Percentiles rank a stretch among this genome's conserved stretches.
Evolutionary conservation across 768 basidiomycete genomes (phyloP).

Genomic region (Amyloporia xantha): DNA sequence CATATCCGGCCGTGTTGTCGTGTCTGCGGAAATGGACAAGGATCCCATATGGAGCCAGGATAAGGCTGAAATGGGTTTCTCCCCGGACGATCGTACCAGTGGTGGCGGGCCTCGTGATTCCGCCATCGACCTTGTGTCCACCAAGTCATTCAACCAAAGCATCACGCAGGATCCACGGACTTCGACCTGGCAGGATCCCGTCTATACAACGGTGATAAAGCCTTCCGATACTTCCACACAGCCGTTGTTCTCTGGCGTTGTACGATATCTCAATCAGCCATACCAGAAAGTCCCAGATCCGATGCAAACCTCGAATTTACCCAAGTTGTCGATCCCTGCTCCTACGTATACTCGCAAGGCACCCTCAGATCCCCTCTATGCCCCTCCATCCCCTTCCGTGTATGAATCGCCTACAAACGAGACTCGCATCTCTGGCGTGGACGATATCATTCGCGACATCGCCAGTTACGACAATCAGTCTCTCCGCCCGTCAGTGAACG

Average conservation of each 20-base stretch:
- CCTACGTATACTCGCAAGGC: background rate
- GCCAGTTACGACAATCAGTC: slow-evolving; percentile 3
- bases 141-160: slow-evolving; percentile 1
- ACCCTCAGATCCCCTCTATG: background rate
- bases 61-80: slow-evolving; percentile 26
- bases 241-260: background rate
- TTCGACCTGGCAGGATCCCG: slow-evolving; percentile 14
- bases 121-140: background rate
- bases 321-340: background rate
- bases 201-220: slow-evolving; percentile 10
- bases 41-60: slow-evolving; percentile 27
- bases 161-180: slow-evolving; percentile 9
- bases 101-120: background rate
- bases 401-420: slow-evolving; percentile 13
- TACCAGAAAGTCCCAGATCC: too few species aligned
- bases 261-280: background rate
- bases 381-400: background rate
- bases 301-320: background rate
- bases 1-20: background rate
- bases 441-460: slow-evolving; percentile 27
- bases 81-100: slow-evolving; percentile 1
- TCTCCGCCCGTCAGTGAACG: background rate
- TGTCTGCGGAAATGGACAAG: slow-evolving; percentile 20
- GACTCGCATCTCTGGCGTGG: slow-evolving; percentile 42
- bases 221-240: background rate